Evolutionary conservation across 1,284 basidiomycete genomes (phyloP).

Genomic region (Gomphus sp.): DNA sequence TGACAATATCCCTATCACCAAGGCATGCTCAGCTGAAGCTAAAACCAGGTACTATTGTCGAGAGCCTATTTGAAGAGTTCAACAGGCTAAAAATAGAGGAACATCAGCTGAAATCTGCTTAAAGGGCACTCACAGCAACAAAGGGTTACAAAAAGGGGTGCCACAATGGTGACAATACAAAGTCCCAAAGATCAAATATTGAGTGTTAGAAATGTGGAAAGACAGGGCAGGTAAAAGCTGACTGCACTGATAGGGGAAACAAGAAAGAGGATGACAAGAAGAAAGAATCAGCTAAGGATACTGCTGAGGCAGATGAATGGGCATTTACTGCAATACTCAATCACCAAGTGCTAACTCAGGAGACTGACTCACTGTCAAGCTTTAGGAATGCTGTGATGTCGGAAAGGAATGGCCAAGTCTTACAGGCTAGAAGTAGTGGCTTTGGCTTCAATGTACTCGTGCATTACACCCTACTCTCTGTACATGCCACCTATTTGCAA

Average conservation of each 20-base stretch:
- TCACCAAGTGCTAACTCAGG: not conserved
- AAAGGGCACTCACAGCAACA: not conserved
- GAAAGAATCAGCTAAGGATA: not conserved
- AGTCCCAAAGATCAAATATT: not conserved
- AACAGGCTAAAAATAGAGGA: not conserved
- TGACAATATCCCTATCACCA: too few species aligned
- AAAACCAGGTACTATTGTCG: not conserved
- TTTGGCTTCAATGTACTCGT: too few species aligned
- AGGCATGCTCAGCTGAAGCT: not conserved
- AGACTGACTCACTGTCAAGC: too few species aligned
- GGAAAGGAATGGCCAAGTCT: too few species aligned
- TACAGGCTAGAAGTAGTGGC: too few species aligned
- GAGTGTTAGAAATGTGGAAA: constrained; percentile 19
- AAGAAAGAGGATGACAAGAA: constrained; percentile 11
- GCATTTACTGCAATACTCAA: not conserved
- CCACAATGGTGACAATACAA: not conserved
- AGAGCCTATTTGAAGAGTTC: not conserved
- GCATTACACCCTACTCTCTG: too few species aligned
- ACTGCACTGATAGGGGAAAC: constrained; percentile 17
- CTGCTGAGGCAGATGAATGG: not conserved
- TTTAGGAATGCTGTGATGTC: too few species aligned
- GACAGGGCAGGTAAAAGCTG: constrained; percentile 16
- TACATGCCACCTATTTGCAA: too few species aligned
- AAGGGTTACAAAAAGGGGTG: not conserved
- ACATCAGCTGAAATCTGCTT: not conserved